phyloP scores from a whole-genome alignment of 768 basidiomycete genomes.

The Kwoniella sp. region DNA sequence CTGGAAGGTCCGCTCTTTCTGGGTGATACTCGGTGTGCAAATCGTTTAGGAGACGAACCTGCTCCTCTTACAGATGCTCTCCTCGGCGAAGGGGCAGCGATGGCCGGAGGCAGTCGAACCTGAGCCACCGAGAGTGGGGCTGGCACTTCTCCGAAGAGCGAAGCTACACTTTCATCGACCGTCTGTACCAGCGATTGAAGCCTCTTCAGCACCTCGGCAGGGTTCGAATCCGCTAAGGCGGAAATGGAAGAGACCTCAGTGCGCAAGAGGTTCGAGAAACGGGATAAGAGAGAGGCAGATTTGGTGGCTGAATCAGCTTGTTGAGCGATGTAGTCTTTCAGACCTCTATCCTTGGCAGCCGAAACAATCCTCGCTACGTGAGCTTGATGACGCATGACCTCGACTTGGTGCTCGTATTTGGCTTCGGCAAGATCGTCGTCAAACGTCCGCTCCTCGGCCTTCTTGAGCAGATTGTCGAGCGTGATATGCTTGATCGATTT shows the following conservation, averaged over 20 bases:
- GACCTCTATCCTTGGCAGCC: slow-evolving; percentile 28
- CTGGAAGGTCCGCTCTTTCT: slow-evolving; percentile 11
- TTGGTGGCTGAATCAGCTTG: slow-evolving; percentile 22
- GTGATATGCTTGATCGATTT: slow-evolving; percentile 30
- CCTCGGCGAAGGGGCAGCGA: slow-evolving; percentile 24
- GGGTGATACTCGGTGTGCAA: slow-evolving; percentile 13
- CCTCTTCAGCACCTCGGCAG: not conserved
- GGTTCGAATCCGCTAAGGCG: not conserved
- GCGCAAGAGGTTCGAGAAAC: slow-evolving; percentile 16
- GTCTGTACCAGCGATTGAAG: slow-evolving; percentile 8
- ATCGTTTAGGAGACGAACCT: slow-evolving; percentile 12
- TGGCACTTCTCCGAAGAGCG: slow-evolving; percentile 18
- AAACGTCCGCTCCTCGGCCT: slow-evolving; percentile 30
- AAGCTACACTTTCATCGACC: slow-evolving; percentile 13
- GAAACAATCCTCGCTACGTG: slow-evolving; percentile 27
- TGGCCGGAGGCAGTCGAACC: slow-evolving; percentile 5
- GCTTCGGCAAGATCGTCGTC: slow-evolving; percentile 32
- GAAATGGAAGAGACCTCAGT: slow-evolving; percentile 6
- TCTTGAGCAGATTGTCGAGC: slow-evolving; percentile 30
- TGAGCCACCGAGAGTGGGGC: slow-evolving; percentile 9
- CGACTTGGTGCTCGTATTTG: slow-evolving; percentile 27
- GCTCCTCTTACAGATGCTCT: slow-evolving; percentile 10
- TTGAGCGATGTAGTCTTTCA: slow-evolving; percentile 20
- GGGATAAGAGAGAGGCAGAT: slow-evolving; percentile 11
- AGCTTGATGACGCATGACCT: slow-evolving; percentile 25